Evolutionary conservation across 352 stramenopile species (phyloP), one percentile per base, ranked within the genome.

Genomic region (Globisporangium apiculatum): DNA sequence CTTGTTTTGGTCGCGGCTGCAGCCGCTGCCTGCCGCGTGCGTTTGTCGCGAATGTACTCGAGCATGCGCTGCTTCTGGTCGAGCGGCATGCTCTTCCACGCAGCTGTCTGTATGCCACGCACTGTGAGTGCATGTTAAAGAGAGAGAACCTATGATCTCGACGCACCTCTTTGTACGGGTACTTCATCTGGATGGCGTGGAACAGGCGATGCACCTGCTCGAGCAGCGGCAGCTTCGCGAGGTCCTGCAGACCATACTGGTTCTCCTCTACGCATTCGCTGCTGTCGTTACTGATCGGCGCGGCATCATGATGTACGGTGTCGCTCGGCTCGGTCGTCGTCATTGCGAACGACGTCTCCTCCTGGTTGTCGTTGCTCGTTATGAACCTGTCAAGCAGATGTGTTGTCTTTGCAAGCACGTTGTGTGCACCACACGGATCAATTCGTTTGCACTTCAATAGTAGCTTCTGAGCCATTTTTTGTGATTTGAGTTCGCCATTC

Each of bases 391-490:
- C 24, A 31, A 31, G 24, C 24, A 31, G 24, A 31, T 31, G 24
- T 31, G 24, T 5, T 43, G 40, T 15, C 14, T 14, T 1, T 14
- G 31, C 3, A 17, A 17, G 54, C 46, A 97, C 89, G 88, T 92
- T 89, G 75, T 46, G 94, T 99, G 41, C 94, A 95, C 97, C 97
- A 99, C 18, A 98, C 55, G 67, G 99, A 99, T 12, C 91, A 95
- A 17, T 31, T 31, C 24, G 24, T 31, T 31, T 31, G 24, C 24
- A 31, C 24, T 31, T 31, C 24, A 31, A 31, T 31, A 31, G 24
- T 31, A 46, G 41, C 8, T 15, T 14, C 15, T 14, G 41, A 46
- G 41, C 41, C 41, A 46, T 46, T 46, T 45, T 8, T n/a, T 46
- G 4, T 0, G 41, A n/a, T 6, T 14, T n/a, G 15, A 14, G 15